A percentile compares a stretch with the other conserved stretches of the same genome.
Evolutionary conservation across 1,284 basidiomycete species (phyloP).

Genomic region (Malassezia yamatoensis): DNA sequence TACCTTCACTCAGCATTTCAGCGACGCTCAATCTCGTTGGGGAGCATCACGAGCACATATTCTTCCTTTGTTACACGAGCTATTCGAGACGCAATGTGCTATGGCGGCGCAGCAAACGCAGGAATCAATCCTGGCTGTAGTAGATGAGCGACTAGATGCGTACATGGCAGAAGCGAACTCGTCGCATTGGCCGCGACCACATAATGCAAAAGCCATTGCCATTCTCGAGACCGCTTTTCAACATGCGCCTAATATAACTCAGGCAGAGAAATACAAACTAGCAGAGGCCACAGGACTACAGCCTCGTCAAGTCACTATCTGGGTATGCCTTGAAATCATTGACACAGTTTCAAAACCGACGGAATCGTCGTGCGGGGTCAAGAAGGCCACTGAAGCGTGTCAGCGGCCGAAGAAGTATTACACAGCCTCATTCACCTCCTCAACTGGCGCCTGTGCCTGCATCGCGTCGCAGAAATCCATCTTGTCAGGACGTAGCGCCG

Average conservation of each 20-base stretch:
- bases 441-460: neutral
- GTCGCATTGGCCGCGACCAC: conserved; percentile 6
- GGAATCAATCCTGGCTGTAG: neutral
- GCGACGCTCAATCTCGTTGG: conserved; percentile 7
- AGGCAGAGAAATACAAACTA: conserved; percentile 38
- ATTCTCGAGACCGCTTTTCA: conserved; percentile 39
- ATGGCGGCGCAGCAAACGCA: conserved; percentile 3
- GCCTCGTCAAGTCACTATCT: conserved; percentile 44
- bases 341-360: conserved; percentile 13
- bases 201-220: conserved; percentile 22
- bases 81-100: conserved; percentile 11
- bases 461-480: neutral
- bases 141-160: conserved; percentile 10
- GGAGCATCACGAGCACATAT: conserved; percentile 5
- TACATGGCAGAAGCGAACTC: neutral
- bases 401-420: neutral
- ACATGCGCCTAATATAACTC: conserved; percentile 37
- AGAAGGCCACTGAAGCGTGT: neutral
- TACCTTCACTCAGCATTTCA: conserved; percentile 2
- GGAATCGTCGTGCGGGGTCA: conserved; percentile 2
- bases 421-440: neutral
- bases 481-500: too few relatives aligned
- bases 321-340: conserved; percentile 32
- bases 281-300: conserved; percentile 35
- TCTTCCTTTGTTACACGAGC: conserved; percentile 4